Conservation (phyloP, 139 green algal species). For the Axilococcus clingmanii region DNA sequence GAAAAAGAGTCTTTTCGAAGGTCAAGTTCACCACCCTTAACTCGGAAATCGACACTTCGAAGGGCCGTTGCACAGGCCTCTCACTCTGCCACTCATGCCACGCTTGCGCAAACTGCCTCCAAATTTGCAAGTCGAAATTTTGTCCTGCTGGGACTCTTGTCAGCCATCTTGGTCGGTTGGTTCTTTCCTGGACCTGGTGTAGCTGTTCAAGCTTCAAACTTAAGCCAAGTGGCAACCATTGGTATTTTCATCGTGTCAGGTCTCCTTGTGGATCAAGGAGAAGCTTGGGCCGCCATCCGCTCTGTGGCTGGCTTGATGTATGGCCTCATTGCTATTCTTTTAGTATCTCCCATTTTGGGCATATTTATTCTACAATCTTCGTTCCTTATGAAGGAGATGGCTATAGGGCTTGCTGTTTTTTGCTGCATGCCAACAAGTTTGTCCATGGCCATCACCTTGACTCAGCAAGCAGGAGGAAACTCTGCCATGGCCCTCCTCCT, state of each 20-base stretch:
- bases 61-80: no score
- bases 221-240: constrained; percentile 13
- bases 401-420: constrained; percentile 54
- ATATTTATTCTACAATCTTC: constrained; percentile 28
- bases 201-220: constrained; percentile 13
- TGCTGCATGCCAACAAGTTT: constrained; percentile 64
- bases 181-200: constrained; percentile 15
- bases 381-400: constrained; percentile 30
- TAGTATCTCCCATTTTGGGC: constrained; percentile 35
- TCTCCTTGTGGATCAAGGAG: constrained; percentile 28
- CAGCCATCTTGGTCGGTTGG: no score
- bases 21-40: no score
- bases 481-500: constrained; percentile 65
- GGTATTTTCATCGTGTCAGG: constrained; percentile 42
- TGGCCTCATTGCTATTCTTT: constrained; percentile 36
- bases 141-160: no score
- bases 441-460: constrained; percentile 37
- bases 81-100: no score
- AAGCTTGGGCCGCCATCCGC: constrained; percentile 17
- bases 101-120: no score
- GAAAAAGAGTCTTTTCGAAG: no score
- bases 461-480: constrained; percentile 49
- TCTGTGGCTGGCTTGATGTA: constrained; percentile 7
- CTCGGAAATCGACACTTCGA: no score
- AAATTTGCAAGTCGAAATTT: no score